Evolutionary conservation across 2,329 filamentous ascomycete genomes (phyloP), one percentile per base, ranked within the genome.

Genomic region (Fusarium liriodendri): DNA sequence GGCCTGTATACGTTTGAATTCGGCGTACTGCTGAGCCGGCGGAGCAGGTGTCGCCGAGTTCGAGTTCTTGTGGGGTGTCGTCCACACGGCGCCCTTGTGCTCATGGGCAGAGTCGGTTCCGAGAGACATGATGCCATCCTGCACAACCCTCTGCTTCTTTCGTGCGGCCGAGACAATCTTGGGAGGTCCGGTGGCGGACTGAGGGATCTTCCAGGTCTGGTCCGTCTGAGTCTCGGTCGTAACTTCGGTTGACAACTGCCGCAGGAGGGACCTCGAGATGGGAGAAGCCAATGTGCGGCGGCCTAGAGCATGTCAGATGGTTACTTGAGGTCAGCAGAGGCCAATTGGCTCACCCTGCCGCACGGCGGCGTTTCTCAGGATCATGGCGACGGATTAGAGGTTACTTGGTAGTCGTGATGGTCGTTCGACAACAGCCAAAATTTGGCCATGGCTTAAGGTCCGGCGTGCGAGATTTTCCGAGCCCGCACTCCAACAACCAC

Each of bases 301-400:
- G 86, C 88, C 89, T 91, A 54, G 9, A 16, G 10, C 54, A 38
- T 55, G 50, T 76, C n/a, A 76, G 66, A 7, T 58, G 22, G 29
- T n/a, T 20, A 33, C 40, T 68, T 76, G 60, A 1, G 22, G 7
- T 27, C 5, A 33, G 3, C n/a, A 5, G n/a, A 11, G 13, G 22
- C 47, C 61, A 69, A 76, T 76, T 73, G 66, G 76, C 85, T 78
- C 82, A 90, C 89, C 86, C 80, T 89, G 84, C 87, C 88, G 88
- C 80, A 86, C 82, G 62, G 84, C 84, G 74, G 85, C 82, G 79
- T 85, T 89, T 84, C 88, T 86, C 75, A 89, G 77, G 78, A 90
- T 89, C 89, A 91, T 91, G 74, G 79, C 82, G 81, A 79, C 72
- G 77, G 73, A 67, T 75, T 75, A 71, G 60, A 58, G 58, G 66